phyloP scores from a whole-genome alignment of 179 eudicot species.

The Dionaea muscipula region DNA sequence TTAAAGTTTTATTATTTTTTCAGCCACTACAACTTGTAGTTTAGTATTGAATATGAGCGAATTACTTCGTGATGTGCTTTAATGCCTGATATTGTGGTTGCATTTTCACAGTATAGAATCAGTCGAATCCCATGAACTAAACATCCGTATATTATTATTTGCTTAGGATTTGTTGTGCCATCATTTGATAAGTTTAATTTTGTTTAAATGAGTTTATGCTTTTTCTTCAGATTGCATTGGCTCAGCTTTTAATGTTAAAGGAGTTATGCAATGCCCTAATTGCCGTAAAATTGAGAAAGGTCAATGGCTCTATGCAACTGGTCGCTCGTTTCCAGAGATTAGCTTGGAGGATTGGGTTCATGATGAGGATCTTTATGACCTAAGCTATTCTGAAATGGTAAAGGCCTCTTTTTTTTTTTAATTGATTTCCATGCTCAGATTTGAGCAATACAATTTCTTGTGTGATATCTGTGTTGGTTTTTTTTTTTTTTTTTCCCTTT shows the following conservation, averaged over 20 bases:
- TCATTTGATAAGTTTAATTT: neutral
- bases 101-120: too few species aligned
- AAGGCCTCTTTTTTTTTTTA: neutral
- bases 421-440: neutral
- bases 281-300: conserved; percentile 97
- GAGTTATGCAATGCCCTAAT: conserved; percentile 97
- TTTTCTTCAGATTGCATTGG: conserved; percentile 87
- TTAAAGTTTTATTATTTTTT: too few species aligned
- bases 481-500: too few species aligned
- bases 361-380: conserved; percentile 86
- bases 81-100: too few species aligned
- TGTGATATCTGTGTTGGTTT: neutral
- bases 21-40: too few species aligned
- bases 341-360: conserved; percentile 75
- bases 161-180: neutral
- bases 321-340: conserved; percentile 52
- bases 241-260: conserved; percentile 86
- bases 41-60: too few species aligned
- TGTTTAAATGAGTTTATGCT: neutral
- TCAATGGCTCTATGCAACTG: conserved; percentile 82
- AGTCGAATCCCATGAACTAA: too few species aligned
- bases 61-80: too few species aligned
- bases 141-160: too few species aligned
- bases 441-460: neutral
- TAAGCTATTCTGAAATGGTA: conserved; percentile 80